phyloP scores from a whole-genome alignment of 768 basidiomycete genomes.

The Boletus vermiculosoides region DNA sequence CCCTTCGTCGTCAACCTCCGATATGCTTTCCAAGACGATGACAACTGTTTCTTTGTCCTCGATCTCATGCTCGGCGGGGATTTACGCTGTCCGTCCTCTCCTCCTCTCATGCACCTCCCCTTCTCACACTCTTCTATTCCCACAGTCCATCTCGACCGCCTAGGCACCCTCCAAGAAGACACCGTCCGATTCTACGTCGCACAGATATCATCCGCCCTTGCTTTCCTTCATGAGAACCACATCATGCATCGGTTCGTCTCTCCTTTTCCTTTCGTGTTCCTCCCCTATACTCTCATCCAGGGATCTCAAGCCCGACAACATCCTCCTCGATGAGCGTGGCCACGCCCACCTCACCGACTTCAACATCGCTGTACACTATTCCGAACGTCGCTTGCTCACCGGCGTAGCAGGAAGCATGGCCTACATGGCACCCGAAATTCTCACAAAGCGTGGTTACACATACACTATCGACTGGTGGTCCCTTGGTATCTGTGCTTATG shows the following conservation, averaged over 20 bases:
- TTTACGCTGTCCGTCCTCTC: constrained; percentile 68
- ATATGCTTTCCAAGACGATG: constrained; percentile 97
- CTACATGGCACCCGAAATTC: constrained; percentile 94
- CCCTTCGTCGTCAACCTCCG: constrained; percentile 93
- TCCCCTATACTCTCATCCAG: constrained; percentile 38
- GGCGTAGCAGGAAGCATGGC: constrained; percentile 99
- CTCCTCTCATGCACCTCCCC: not conserved
- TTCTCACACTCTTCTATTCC: constrained; percentile 1
- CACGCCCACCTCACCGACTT: constrained; percentile 98
- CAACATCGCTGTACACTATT: constrained; percentile 97
- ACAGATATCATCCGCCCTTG: constrained; percentile 82
- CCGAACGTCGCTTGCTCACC: constrained; percentile 77
- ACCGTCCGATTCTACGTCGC: constrained; percentile 87
- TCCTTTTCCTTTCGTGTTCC: not conserved
- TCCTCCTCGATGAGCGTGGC: constrained; percentile 91
- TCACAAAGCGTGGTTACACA: constrained; percentile 91
- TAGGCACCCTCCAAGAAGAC: constrained; percentile 72
- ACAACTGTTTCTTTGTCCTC: constrained; percentile 97
- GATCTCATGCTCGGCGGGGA: constrained; percentile 98
- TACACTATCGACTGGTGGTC: constrained; percentile 98
- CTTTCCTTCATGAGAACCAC: constrained; percentile 86
- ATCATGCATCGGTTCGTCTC: constrained; percentile 90
- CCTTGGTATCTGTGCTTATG: constrained; percentile 89
- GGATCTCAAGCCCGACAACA: constrained; percentile 97
- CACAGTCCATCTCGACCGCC: constrained; percentile 83